phyloP scores from a whole-genome alignment of 1,284 basidiomycete species.

The Neotropicomus parvogracilis region DNA sequence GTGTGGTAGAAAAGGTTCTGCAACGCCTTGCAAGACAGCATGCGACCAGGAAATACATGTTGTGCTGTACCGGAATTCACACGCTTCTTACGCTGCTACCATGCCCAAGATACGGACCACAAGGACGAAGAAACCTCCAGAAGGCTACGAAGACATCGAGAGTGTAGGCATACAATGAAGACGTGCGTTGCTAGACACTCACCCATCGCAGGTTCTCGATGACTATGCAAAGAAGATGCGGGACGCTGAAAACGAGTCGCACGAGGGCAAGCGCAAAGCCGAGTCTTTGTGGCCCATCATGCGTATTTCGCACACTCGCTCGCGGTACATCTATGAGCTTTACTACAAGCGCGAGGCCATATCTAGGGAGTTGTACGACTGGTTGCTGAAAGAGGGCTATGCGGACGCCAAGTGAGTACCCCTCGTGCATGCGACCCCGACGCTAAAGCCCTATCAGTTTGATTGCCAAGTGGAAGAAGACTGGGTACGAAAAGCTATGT shows the following conservation, averaged over 20 bases:
- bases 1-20: too few species aligned
- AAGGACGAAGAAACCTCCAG: constrained; percentile 92
- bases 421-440: constrained; percentile 5
- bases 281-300: constrained; percentile 99
- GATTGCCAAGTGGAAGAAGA: constrained; percentile 99
- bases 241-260: constrained; percentile 94
- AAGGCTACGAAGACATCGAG: constrained; percentile 97
- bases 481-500: constrained; percentile 97
- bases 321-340: constrained; percentile 96
- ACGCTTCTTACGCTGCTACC: constrained; percentile 24
- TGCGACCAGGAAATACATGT: too few species aligned
- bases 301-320: constrained; percentile 93
- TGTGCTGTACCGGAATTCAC: constrained; percentile 11
- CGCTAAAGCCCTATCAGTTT: constrained; percentile 52
- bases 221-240: constrained; percentile 97
- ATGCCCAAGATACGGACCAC: constrained; percentile 97
- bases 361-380: constrained; percentile 92
- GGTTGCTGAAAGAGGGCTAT: constrained; percentile 96
- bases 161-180: constrained; percentile 41
- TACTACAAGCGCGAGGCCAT: constrained; percentile 99
- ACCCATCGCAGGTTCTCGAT: constrained; percentile 68
- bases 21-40: too few species aligned
- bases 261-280: constrained; percentile 96
- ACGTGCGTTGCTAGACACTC: constrained; percentile 3
- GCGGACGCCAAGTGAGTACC: constrained; percentile 91